These are phyloP conservation scores for Tuber umbilicatum DNA, from an alignment of 495 filamentous ascomycete genomes.

Conservation along the genomic window DNA sequence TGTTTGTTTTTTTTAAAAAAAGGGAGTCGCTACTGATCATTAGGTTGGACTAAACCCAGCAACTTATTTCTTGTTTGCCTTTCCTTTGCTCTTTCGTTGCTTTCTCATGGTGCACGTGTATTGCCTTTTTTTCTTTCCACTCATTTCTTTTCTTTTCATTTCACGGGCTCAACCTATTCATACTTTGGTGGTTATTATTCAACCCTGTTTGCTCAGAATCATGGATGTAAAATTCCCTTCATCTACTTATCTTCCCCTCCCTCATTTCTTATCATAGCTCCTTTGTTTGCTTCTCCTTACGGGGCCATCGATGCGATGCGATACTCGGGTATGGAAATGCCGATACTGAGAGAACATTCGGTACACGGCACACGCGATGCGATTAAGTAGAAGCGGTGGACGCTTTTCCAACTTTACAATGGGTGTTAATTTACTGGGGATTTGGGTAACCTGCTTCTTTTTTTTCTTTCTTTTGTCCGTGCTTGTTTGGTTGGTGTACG, in stretches of 20 bases:
- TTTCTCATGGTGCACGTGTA: slow-evolving; percentile 9
- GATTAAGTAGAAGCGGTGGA: not conserved
- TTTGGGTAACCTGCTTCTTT: not conserved
- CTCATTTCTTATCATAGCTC: not conserved
- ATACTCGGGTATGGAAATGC: not conserved
- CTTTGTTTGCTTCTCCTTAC: not conserved
- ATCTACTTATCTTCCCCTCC: not conserved
- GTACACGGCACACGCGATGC: not conserved
- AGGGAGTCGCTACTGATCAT: slow-evolving; percentile 17
- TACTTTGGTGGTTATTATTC: not conserved
- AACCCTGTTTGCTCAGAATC: not conserved
- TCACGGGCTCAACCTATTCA: not conserved
- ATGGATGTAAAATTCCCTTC: not conserved
- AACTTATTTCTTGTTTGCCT: not conserved
- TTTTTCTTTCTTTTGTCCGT: not conserved
- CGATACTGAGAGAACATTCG: not conserved
- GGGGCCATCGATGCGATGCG: not conserved
- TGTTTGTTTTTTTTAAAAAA: not conserved
- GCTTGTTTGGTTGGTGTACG: not conserved
- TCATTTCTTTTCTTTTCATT: slow-evolving; percentile 7
- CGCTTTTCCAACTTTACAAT: not conserved
- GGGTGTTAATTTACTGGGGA: not conserved
- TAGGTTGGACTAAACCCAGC: slow-evolving; percentile 14
- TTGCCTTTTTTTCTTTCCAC: slow-evolving; percentile 5
- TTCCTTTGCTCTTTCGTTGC: not conserved